These are phyloP conservation scores for Panicum miliaceum DNA, from an alignment of 176 grass and related monocot genomes.

Conservation along the genomic window DNA sequence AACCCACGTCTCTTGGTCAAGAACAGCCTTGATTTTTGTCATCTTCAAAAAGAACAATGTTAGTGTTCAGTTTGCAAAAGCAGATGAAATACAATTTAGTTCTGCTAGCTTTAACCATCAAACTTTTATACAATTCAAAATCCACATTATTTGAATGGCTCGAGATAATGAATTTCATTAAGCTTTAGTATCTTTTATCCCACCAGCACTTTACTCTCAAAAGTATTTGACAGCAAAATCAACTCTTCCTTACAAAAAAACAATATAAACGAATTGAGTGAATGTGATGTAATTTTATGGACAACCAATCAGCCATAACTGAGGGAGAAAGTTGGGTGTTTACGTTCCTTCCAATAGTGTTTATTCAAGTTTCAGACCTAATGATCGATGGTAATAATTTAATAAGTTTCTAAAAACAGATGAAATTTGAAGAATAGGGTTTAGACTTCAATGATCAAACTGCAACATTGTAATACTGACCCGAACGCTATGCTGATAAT, in stretches of 20 bases:
- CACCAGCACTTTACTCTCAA: constrained; percentile 27
- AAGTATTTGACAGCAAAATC: background rate
- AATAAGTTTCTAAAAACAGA: background rate
- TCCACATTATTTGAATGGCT: background rate
- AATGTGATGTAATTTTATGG: background rate
- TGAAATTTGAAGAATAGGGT: background rate
- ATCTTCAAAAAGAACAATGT: constrained; percentile 59
- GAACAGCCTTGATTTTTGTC: constrained; percentile 98
- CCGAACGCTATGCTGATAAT: constrained; percentile 91
- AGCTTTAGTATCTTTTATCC: background rate
- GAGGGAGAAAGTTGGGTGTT: background rate
- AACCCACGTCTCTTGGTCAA: constrained; percentile 98
- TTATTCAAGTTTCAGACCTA: background rate
- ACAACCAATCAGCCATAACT: constrained; percentile 24
- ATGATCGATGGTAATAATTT: background rate
- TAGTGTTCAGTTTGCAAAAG: constrained; percentile 38
- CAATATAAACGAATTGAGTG: background rate
- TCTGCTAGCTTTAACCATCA: background rate
- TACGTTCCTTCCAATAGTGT: background rate
- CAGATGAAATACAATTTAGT: background rate
- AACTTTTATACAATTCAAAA: background rate
- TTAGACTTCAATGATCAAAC: constrained; percentile 18
- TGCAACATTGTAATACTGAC: constrained; percentile 45
- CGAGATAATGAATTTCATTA: constrained; percentile 16
- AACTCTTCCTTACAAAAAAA: constrained; percentile 13